A percentile compares a stretch with the other conserved stretches of the same genome.
These are phyloP conservation scores for Capsicum baccatum DNA, from an alignment of 257 asterid species.

Conservation along the genomic window DNA sequence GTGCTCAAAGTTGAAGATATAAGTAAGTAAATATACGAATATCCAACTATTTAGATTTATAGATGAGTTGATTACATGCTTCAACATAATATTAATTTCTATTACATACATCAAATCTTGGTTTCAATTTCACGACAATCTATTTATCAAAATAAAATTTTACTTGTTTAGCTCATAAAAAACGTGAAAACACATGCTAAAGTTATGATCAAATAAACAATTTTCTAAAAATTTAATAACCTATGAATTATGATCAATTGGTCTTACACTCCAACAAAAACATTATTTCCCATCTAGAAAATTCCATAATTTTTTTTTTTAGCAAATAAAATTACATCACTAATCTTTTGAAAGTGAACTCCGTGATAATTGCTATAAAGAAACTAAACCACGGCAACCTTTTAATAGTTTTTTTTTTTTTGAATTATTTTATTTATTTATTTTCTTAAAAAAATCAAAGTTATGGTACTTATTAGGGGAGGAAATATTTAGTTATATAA, in stretches of 20 bases:
- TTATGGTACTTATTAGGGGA: not conserved
- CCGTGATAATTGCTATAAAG: not conserved
- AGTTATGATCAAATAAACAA: not conserved
- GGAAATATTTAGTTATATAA: not conserved
- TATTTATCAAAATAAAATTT: too few relatives aligned
- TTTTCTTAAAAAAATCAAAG: not conserved
- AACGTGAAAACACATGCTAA: too few relatives aligned
- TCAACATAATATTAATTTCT: too few relatives aligned
- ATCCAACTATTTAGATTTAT: too few relatives aligned
- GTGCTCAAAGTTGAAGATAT: too few relatives aligned
- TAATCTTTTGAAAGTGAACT: not conserved
- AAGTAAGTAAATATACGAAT: too few relatives aligned
- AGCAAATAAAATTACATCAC: not conserved
- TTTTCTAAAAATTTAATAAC: not conserved
- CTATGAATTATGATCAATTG: not conserved
- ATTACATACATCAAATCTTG: not conserved
- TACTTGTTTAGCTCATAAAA: not conserved
- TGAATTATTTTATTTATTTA: not conserved
- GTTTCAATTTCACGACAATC: not conserved
- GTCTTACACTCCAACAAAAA: not conserved
- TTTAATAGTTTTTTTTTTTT: not conserved
- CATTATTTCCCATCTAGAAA: not conserved
- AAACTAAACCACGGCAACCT: slow-evolving; percentile 13
- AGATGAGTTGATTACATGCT: too few relatives aligned
- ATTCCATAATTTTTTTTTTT: too few relatives aligned